Evolutionary conservation across 495 filamentous ascomycete genomes (phyloP).

Genomic region (Chaetomium fimeti): DNA sequence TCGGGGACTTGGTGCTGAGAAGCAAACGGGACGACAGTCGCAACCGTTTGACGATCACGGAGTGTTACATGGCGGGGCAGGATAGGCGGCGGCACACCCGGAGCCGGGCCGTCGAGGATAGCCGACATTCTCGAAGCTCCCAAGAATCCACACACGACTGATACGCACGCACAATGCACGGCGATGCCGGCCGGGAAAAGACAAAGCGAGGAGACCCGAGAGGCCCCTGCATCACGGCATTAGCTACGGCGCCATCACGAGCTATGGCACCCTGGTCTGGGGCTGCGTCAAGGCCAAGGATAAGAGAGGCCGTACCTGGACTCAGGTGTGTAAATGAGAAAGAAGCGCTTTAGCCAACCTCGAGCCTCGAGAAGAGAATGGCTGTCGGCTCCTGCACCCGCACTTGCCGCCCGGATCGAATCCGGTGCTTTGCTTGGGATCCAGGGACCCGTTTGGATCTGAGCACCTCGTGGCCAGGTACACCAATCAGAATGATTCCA

Average conservation of each 20-base stretch:
- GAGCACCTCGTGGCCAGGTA: conserved; percentile 11
- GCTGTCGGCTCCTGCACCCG: neutral
- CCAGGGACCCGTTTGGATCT: conserved; percentile 17
- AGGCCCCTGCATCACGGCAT: conserved; percentile 1
- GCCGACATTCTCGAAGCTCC: conserved; percentile 66
- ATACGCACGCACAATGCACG: neutral
- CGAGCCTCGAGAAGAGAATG: neutral
- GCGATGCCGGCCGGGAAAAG: neutral
- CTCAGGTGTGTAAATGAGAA: neutral
- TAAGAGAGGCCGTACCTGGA: conserved; percentile 17
- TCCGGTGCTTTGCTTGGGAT: neutral
- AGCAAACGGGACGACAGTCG: conserved; percentile 85
- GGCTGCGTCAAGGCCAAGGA: neutral
- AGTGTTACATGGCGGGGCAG: conserved; percentile 81
- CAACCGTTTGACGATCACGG: conserved; percentile 83
- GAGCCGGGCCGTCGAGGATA: conserved; percentile 76
- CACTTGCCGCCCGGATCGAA: neutral
- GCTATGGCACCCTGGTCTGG: neutral
- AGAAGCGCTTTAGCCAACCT: neutral
- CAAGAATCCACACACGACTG: neutral
- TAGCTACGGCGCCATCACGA: neutral
- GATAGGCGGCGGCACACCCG: conserved; percentile 66
- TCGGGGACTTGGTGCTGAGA: conserved; percentile 70
- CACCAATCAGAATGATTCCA: conserved; percentile 25
- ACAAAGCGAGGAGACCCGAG: neutral